Conservation (phyloP, 1,139 yeast genomes). For the Candida labiduridarum region DNA sequence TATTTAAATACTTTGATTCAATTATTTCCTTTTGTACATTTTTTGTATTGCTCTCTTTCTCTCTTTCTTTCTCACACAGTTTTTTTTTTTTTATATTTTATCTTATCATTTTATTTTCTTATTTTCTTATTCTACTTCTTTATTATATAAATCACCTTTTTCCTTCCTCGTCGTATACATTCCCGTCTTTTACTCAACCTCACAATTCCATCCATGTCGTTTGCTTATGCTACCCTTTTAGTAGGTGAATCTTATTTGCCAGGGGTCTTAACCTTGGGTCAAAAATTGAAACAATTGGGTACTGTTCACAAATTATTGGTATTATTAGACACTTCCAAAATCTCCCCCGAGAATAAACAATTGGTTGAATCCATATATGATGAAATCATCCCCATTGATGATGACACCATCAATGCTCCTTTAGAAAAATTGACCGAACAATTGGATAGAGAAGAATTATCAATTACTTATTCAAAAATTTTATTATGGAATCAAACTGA, state of each 20-base stretch:
- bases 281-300: constrained; percentile 22
- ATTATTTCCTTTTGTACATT: neutral
- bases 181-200: too few relatives aligned
- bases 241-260: constrained; percentile 32
- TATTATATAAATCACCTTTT: too few relatives aligned
- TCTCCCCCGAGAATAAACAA: constrained; percentile 21
- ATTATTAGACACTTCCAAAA: constrained; percentile 22
- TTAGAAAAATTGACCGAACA: constrained; percentile 21
- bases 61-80: neutral
- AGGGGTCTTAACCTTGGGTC: constrained; percentile 33
- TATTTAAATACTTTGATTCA: neutral
- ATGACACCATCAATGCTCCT: constrained; percentile 23
- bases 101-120: neutral
- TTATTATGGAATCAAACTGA: constrained; percentile 30
- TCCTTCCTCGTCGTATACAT: too few relatives aligned
- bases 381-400: constrained; percentile 27
- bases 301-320: constrained; percentile 25
- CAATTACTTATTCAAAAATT: constrained; percentile 31
- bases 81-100: too few relatives aligned
- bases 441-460: constrained; percentile 31
- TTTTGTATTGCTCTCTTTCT: neutral
- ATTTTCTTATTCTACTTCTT: too few relatives aligned
- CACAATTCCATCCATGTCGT: constrained; percentile 16
- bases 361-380: constrained; percentile 25
- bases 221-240: constrained; percentile 33